Evolutionary conservation across 306 rosid genomes (phyloP).

Genomic region (Malus fusca): DNA sequence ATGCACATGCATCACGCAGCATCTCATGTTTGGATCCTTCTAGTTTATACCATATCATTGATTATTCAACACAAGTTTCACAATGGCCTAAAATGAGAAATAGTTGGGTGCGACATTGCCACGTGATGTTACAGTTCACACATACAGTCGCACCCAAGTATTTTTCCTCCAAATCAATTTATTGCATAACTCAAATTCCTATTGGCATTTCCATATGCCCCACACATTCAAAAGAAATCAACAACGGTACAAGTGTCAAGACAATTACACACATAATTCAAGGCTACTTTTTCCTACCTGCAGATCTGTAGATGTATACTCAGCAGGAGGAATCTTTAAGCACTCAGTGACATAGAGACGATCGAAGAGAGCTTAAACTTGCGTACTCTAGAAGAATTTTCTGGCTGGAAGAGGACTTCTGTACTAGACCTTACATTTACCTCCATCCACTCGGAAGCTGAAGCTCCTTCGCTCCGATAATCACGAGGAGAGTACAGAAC

Average conservation of each 20-base stretch:
- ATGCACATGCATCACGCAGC: background rate
- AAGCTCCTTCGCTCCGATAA: conserved; percentile 63
- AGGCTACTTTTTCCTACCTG: background rate
- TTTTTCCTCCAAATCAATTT: no score
- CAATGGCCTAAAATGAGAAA: background rate
- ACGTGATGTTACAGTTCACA: background rate
- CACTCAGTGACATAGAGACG: conserved; percentile 63
- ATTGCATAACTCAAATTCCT: background rate
- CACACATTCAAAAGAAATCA: background rate
- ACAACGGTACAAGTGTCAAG: background rate
- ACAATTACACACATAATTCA: background rate
- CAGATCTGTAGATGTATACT: background rate
- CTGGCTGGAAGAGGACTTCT: conserved; percentile 65
- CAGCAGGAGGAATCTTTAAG: conserved; percentile 26
- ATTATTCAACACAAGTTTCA: background rate
- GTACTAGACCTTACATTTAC: conserved; percentile 66
- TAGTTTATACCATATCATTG: background rate
- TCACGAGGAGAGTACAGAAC: conserved; percentile 63
- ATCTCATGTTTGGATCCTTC: background rate
- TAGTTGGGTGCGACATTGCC: background rate
- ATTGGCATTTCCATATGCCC: background rate
- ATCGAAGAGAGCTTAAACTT: conserved; percentile 75
- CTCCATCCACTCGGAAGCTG: conserved; percentile 64
- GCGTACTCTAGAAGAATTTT: conserved; percentile 42
- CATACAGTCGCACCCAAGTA: background rate